A percentile compares a stretch with the other conserved stretches of the same genome.
phyloP scores from a whole-genome alignment of 1,284 basidiomycete genomes.

The Lignosus rhinocerotis region DNA sequence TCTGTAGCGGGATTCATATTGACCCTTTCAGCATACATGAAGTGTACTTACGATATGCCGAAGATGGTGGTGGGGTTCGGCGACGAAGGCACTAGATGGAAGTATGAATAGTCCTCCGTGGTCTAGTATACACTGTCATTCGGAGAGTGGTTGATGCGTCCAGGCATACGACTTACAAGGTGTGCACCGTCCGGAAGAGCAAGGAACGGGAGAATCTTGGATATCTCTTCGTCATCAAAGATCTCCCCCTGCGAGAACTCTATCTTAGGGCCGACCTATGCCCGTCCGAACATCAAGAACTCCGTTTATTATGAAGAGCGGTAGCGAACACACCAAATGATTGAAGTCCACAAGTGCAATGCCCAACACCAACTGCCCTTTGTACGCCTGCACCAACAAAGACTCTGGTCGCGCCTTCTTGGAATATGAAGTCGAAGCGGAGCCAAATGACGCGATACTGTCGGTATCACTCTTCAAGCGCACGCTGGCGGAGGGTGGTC shows the following conservation, averaged over 20 bases:
- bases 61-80: conserved; percentile 82
- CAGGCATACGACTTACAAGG: conserved; percentile 52
- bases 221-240: conserved; percentile 79
- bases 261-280: conserved; percentile 85
- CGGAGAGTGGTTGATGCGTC: neutral
- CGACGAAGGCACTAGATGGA: conserved; percentile 78
- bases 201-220: conserved; percentile 90
- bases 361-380: conserved; percentile 71
- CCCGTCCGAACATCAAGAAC: conserved; percentile 13
- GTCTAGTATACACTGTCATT: conserved; percentile 48
- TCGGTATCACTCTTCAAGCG: conserved; percentile 45
- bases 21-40: neutral
- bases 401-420: conserved; percentile 79
- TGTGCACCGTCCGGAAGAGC: conserved; percentile 98
- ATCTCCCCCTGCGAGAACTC: conserved; percentile 77
- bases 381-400: conserved; percentile 57
- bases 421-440: conserved; percentile 60
- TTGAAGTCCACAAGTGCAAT: conserved; percentile 91
- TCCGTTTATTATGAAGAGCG: conserved; percentile 9
- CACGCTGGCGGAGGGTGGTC: conserved; percentile 24
- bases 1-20: conserved; percentile 39
- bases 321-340: conserved; percentile 62
- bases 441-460: conserved; percentile 61
- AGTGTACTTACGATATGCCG: conserved; percentile 81
- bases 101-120: conserved; percentile 96